Conservation (phyloP, 371 early-diverging fungal genomes). For the Mucor velutinosus region DNA sequence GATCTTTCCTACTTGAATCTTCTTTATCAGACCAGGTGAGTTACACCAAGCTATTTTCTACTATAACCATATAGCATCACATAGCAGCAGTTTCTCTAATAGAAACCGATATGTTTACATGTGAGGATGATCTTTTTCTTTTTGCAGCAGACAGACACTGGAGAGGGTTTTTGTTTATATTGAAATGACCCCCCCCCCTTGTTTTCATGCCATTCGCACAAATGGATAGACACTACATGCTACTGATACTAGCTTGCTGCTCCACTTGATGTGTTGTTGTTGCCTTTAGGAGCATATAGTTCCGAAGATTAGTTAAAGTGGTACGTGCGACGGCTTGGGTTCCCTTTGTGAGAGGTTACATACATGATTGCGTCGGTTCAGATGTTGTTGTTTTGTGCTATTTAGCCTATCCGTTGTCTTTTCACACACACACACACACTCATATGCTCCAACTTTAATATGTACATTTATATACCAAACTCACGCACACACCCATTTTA, state of each 20-base stretch:
- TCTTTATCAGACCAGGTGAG: slow-evolving; percentile 10
- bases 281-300: background rate
- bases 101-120: background rate
- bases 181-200: background rate
- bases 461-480: background rate
- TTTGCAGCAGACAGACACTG: background rate
- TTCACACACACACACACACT: slow-evolving; percentile 4
- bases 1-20: background rate
- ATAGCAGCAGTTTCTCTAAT: background rate
- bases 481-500: background rate
- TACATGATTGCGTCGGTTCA: slow-evolving; percentile 5
- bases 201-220: background rate
- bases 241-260: background rate
- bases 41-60: slow-evolving; percentile 6
- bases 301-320: slow-evolving; percentile 9
- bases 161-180: background rate
- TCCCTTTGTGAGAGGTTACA: slow-evolving; percentile 16
- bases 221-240: background rate
- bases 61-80: background rate
- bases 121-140: background rate
- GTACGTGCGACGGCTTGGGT: slow-evolving; percentile 17
- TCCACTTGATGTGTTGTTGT: too few species aligned
- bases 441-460: background rate
- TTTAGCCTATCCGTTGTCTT: slow-evolving; percentile 4
- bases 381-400: background rate